phyloP scores from a whole-genome alignment of 129 eudicot genomes.

The Pseudognaphalium luteoalbum region DNA sequence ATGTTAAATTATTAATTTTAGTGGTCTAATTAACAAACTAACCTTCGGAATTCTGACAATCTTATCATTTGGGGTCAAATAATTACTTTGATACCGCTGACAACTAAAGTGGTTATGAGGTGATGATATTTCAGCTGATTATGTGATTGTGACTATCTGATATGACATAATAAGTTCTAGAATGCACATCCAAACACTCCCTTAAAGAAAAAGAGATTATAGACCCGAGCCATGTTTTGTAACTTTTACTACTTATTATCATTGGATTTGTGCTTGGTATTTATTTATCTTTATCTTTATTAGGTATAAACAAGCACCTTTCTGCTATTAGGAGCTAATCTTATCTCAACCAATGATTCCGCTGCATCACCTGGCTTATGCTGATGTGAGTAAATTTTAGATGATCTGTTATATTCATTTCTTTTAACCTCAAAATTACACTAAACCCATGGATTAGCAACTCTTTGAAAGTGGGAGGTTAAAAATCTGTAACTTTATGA shows the following conservation, averaged over 20 bases:
- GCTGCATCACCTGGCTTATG: slow-evolving; percentile 85
- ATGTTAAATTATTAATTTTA: neutral
- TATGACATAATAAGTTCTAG: neutral
- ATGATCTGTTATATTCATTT: neutral
- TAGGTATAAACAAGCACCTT: slow-evolving; percentile 99
- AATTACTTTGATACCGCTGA: neutral
- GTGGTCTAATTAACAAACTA: no score
- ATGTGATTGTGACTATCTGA: neutral
- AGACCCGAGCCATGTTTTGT: neutral
- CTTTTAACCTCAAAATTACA: neutral
- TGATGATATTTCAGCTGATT: neutral
- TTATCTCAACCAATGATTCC: slow-evolving; percentile 87
- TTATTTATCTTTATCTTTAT: neutral
- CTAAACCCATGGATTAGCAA: neutral
- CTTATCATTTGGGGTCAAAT: neutral
- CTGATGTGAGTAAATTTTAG: slow-evolving; percentile 67
- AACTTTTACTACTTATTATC: neutral
- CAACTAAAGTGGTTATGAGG: neutral
- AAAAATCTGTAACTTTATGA: no score
- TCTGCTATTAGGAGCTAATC: slow-evolving; percentile 92
- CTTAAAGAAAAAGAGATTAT: neutral
- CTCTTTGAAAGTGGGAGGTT: neutral
- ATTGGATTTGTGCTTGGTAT: neutral
- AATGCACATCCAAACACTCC: no score
- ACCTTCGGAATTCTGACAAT: neutral